phyloP scores from a whole-genome alignment of 2,329 filamentous ascomycete species.

The Fusarium sp. region DNA sequence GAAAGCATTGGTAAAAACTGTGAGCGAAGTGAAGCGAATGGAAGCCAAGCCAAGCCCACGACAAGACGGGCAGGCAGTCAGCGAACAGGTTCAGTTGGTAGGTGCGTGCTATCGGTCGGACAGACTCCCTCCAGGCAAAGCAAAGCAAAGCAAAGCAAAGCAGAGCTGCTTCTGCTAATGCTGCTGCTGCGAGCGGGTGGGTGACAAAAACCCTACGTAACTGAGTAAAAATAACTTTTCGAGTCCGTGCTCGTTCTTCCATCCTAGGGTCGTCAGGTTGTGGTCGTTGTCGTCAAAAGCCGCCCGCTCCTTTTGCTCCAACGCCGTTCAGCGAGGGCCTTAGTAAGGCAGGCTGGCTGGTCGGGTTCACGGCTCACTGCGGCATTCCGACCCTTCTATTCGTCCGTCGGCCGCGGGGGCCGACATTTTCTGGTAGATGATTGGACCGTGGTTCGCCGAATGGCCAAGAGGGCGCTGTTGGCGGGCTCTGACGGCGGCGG shows the following conservation, averaged over 20 bases:
- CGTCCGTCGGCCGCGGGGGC: background rate
- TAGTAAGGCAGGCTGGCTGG: background rate
- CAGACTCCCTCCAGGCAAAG: slow-evolving; percentile 4
- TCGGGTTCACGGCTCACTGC: slow-evolving; percentile 18
- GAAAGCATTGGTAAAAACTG: background rate
- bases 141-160: slow-evolving; percentile 2
- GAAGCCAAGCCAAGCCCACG: slow-evolving; percentile 3
- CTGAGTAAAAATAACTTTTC: slow-evolving; percentile 49
- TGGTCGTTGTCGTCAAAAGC: slow-evolving; percentile 3
- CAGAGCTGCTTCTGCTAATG: background rate
- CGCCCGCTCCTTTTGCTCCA: background rate
- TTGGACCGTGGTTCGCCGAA: slow-evolving; percentile 20
- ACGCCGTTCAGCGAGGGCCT: background rate
- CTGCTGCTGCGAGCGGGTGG: slow-evolving; percentile 12
- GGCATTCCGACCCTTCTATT: slow-evolving; percentile 21
- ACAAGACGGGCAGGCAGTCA: background rate
- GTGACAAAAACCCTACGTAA: slow-evolving; percentile 43
- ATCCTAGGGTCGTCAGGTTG: slow-evolving; percentile 6
- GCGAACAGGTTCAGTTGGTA: slow-evolving; percentile 12
- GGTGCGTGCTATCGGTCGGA: slow-evolving; percentile 4
- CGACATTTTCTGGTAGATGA: background rate
- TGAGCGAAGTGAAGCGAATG: slow-evolving; percentile 16
- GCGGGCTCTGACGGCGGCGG: slow-evolving; percentile 23
- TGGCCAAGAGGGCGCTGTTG: slow-evolving; percentile 18
- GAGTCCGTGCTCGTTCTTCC: slow-evolving; percentile 36